These are phyloP conservation scores for Ogataea corticis DNA, from an alignment of 805 yeast species.

Conservation along the genomic window DNA sequence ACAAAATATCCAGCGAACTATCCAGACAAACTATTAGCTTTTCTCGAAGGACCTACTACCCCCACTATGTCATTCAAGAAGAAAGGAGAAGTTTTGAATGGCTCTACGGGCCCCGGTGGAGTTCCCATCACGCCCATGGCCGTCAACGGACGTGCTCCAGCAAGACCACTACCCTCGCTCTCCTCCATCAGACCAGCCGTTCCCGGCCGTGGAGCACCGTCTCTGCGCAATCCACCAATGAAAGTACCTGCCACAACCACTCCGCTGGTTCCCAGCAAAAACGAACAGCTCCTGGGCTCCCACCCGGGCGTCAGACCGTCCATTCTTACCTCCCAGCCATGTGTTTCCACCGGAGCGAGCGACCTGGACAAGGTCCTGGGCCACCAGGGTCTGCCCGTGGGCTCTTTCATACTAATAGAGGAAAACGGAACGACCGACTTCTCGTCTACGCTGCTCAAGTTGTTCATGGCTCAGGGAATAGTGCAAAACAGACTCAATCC, in stretches of 20 bases:
- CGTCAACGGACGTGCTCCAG: too few species aligned
- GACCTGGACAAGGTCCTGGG: constrained; percentile 73
- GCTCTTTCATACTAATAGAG: constrained; percentile 67
- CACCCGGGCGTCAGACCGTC: constrained; percentile 79
- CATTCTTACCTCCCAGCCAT: constrained; percentile 66
- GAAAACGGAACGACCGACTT: constrained; percentile 91
- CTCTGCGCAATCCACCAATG: neutral
- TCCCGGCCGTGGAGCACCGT: constrained; percentile 20
- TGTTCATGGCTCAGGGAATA: constrained; percentile 76
- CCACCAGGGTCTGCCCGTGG: constrained; percentile 87
- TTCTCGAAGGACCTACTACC: too few species aligned
- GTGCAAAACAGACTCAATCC: constrained; percentile 56
- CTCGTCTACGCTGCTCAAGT: constrained; percentile 63
- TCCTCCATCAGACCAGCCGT: constrained; percentile 16
- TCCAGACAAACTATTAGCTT: too few species aligned
- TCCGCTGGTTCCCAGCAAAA: neutral
- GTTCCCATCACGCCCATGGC: too few species aligned
- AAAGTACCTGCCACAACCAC: neutral
- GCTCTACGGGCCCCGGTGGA: neutral
- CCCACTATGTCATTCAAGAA: constrained; percentile 67
- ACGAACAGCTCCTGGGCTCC: constrained; percentile 2
- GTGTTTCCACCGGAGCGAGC: constrained; percentile 76
- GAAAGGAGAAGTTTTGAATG: constrained; percentile 49
- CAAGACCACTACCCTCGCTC: constrained; percentile 7
- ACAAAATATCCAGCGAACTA: neutral